Conservation (phyloP, 805 yeast genomes). For the Sugiyamaella marilandica region DNA sequence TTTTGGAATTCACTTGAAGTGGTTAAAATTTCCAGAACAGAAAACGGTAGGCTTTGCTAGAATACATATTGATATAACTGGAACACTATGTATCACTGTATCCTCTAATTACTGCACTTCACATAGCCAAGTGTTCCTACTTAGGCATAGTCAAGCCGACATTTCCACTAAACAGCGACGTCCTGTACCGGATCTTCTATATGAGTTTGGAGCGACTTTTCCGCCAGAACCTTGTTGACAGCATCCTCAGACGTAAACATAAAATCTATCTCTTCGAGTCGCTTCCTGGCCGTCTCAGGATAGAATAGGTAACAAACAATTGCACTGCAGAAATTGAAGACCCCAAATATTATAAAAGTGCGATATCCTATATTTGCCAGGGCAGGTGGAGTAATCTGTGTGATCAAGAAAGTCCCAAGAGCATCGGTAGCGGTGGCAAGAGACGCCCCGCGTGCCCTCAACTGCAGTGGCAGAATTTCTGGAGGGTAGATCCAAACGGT, state of each 20-base stretch:
- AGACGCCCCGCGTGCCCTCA: slow-evolving; percentile 43
- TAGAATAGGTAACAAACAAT: slow-evolving; percentile 41
- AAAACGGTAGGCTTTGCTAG: no score
- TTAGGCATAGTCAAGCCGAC: no score
- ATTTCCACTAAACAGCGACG: no score
- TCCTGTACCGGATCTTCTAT: neutral
- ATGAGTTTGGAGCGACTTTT: neutral
- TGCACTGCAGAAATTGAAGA: slow-evolving; percentile 48
- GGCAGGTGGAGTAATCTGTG: slow-evolving; percentile 36
- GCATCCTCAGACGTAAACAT: slow-evolving; percentile 35
- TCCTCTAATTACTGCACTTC: no score
- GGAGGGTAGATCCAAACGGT: slow-evolving; percentile 61
- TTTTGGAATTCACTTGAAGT: no score
- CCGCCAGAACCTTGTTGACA: neutral
- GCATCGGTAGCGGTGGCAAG: slow-evolving; percentile 39
- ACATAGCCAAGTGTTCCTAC: no score
- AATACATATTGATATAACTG: no score
- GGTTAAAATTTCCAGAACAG: no score
- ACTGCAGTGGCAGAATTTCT: slow-evolving; percentile 57
- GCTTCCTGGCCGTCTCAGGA: slow-evolving; percentile 66
- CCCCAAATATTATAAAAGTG: slow-evolving; percentile 34
- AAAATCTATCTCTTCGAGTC: slow-evolving; percentile 66
- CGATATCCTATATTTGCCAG: slow-evolving; percentile 42
- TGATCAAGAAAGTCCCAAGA: slow-evolving; percentile 54
- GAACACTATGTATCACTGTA: no score